Percentiles rank a stretch among this genome's conserved stretches.
phyloP scores from a whole-genome alignment of 352 stramenopile species.

The Globisporangium carolinianum region DNA sequence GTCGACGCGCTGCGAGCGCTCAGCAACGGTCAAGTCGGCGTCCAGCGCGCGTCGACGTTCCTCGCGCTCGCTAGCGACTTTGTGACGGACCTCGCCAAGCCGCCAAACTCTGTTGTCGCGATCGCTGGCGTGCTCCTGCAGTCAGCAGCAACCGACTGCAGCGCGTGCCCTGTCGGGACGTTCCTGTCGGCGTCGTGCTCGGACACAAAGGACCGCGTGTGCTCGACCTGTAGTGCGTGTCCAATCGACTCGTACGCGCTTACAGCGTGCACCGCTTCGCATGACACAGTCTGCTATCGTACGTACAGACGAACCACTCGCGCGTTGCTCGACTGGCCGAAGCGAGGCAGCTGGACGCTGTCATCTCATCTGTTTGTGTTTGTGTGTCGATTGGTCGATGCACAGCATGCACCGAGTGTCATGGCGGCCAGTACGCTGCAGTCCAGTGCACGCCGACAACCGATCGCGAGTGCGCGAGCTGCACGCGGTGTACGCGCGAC shows the following conservation, averaged over 20 bases:
- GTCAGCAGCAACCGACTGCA: conserved; percentile 42
- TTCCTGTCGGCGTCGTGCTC: conserved; percentile 57
- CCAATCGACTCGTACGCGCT: conserved; percentile 48
- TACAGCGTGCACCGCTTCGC: conserved; percentile 31
- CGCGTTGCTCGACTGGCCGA: too few relatives aligned
- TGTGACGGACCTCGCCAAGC: conserved; percentile 33
- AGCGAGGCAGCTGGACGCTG: too few relatives aligned
- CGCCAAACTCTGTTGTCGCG: conserved; percentile 27
- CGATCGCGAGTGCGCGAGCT: conserved; percentile 50
- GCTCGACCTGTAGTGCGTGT: conserved; percentile 48
- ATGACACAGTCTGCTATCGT: conserved; percentile 71
- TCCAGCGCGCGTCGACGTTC: conserved; percentile 42
- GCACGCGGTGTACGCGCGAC: conserved; percentile 60
- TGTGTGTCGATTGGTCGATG: neutral
- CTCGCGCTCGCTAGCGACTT: conserved; percentile 30
- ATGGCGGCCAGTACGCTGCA: conserved; percentile 32
- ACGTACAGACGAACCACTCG: conserved; percentile 11
- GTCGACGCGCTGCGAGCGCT: conserved; percentile 24
- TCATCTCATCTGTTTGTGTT: neutral
- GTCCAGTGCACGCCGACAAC: conserved; percentile 40
- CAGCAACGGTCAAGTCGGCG: conserved; percentile 42
- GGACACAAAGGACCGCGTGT: conserved; percentile 49
- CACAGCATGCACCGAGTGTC: conserved; percentile 66
- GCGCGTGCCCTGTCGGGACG: conserved; percentile 26
- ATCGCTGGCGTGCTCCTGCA: conserved; percentile 25